Percentiles rank a stretch among this genome's conserved stretches.
phyloP scores from a whole-genome alignment of 257 asterid genomes.

The Solanum chilense region DNA sequence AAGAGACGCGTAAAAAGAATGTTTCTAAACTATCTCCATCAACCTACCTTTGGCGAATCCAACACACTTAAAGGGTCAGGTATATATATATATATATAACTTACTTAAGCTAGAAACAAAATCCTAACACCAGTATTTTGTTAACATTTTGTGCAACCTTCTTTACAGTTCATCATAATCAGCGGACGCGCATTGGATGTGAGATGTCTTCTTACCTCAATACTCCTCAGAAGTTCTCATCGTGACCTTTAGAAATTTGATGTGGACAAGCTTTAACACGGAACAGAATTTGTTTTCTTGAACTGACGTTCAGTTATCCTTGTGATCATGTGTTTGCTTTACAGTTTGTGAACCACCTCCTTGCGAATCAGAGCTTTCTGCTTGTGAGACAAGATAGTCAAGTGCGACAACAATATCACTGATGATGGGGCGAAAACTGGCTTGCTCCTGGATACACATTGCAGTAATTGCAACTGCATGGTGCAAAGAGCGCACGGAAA shows the following conservation, averaged over 20 bases:
- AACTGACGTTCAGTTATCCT: background rate
- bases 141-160: background rate
- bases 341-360: background rate
- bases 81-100: background rate
- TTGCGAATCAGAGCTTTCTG: constrained; percentile 13
- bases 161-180: background rate
- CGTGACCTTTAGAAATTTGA: background rate
- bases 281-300: background rate
- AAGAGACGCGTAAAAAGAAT: background rate
- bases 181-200: background rate
- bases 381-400: constrained; percentile 40
- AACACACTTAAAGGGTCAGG: background rate
- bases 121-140: background rate
- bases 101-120: background rate
- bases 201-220: background rate
- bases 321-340: constrained; percentile 4
- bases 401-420: constrained; percentile 52
- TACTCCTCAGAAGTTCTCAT: background rate
- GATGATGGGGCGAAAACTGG: constrained; percentile 39
- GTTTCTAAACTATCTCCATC: background rate
- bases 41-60: background rate
- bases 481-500: constrained; percentile 36
- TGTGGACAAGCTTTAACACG: background rate
- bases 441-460: constrained; percentile 68
- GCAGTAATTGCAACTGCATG: constrained; percentile 51